Evolutionary conservation across 1,139 yeast genomes (phyloP).

Genomic region (Kazachstania sp.): DNA sequence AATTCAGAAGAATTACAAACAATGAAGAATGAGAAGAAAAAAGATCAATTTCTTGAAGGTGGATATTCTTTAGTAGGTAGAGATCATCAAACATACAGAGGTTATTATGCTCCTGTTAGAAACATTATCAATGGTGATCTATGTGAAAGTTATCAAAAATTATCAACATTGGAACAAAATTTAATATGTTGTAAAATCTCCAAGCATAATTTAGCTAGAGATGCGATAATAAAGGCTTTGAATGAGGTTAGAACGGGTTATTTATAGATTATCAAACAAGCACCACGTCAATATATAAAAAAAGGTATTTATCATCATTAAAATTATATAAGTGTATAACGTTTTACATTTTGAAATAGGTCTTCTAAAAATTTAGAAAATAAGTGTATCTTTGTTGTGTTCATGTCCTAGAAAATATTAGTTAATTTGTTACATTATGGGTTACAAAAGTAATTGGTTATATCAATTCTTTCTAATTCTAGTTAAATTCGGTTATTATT

Average conservation of each 20-base stretch:
- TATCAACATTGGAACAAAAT: slow-evolving; percentile 17
- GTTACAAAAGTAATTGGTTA: background rate
- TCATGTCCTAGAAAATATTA: background rate
- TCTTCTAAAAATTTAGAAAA: background rate
- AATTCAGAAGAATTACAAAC: slow-evolving; percentile 2
- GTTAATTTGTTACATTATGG: background rate
- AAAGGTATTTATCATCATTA: background rate
- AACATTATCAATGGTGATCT: slow-evolving; percentile 83
- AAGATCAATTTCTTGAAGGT: slow-evolving; percentile 17
- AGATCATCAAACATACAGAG: slow-evolving; percentile 58
- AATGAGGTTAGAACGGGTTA: slow-evolving; percentile 25
- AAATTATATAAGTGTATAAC: background rate
- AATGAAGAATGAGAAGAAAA: slow-evolving; percentile 19
- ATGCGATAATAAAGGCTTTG: slow-evolving; percentile 11
- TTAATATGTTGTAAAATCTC: slow-evolving; percentile 12
- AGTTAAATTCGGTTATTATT: no score
- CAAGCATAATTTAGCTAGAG: slow-evolving; percentile 5
- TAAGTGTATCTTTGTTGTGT: no score
- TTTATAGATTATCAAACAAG: slow-evolving; percentile 9
- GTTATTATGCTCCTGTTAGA: slow-evolving; percentile 72
- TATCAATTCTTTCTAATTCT: background rate
- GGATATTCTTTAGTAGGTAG: slow-evolving; percentile 48
- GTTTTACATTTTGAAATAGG: background rate
- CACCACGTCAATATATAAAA: background rate
- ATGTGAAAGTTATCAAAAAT: slow-evolving; percentile 39